phyloP scores from a whole-genome alignment of 2,329 filamentous ascomycete genomes.

The Intubia oerlemansii region DNA sequence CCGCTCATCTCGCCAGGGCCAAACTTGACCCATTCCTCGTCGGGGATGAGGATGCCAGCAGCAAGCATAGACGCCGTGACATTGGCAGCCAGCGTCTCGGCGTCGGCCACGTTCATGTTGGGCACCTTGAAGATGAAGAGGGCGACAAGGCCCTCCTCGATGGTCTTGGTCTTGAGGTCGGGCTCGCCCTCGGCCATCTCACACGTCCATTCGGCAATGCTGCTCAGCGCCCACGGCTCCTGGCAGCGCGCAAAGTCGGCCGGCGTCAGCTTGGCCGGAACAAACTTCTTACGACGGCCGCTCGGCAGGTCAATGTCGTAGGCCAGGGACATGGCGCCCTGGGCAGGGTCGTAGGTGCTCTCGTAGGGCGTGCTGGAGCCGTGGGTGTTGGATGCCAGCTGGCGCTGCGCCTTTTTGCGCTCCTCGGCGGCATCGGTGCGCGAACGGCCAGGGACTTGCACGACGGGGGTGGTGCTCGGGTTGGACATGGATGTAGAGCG shows the following conservation, averaged over 20 bases:
- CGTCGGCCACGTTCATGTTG: constrained; percentile 96
- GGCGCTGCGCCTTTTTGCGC: constrained; percentile 30
- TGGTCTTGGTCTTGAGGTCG: constrained; percentile 64
- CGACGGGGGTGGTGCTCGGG: constrained; percentile 58
- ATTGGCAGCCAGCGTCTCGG: constrained; percentile 60
- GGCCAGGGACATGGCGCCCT: constrained; percentile 29
- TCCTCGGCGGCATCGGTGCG: constrained; percentile 81
- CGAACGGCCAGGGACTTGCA: constrained; percentile 68
- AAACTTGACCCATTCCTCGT: constrained; percentile 97
- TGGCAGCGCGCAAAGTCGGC: constrained; percentile 66
- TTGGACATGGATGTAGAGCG: constrained; percentile 68
- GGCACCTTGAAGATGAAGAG: constrained; percentile 90
- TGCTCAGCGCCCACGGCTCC: constrained; percentile 85
- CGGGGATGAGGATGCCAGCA: constrained; percentile 55
- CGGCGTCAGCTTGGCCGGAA: constrained; percentile 61
- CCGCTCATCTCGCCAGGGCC: constrained; percentile 62
- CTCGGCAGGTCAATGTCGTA: constrained; percentile 73
- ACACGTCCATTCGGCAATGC: constrained; percentile 70
- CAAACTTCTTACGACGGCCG: constrained; percentile 54
- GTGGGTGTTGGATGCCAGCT: too few species aligned
- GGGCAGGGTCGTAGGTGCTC: constrained; percentile 31
- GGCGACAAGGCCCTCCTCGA: constrained; percentile 71
- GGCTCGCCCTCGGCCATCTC: constrained; percentile 80
- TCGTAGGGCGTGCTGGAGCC: constrained; percentile 27
- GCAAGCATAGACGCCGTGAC: constrained; percentile 66